Evolutionary conservation across 495 filamentous ascomycete genomes (phyloP), one percentile per base, ranked within the genome.

Genomic region (Annulohypoxylon nitens): DNA sequence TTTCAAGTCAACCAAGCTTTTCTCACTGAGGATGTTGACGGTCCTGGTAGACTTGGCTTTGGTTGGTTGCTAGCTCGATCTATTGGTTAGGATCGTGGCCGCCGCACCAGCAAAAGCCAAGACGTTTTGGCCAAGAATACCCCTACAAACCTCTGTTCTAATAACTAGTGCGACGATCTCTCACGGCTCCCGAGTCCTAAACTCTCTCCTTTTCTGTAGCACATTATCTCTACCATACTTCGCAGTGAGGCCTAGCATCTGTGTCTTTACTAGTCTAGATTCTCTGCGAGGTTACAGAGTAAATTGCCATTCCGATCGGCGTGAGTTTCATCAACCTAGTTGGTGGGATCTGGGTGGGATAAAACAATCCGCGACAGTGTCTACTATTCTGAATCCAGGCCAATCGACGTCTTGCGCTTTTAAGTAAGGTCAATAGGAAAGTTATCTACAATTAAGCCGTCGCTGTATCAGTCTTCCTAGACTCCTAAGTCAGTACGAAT

Each of bases 41-140:
- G 30, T 41, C 45, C 41, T 53, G 33, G 50, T 36, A 65, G 26
- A 43, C 71, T 70, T 74, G 67, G 71, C 71, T 65, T 47, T 43
- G 65, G 60, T 30, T 60, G 30, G 59, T 39, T n/a, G 18, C 26
- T 39, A 60, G 25, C 60, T 45, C 53, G 3, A 51, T 59, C 61
- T 23, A 69, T 73, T 69, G 70, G 66, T 37, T 39, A 57, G 47
- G 18, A 47, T 39, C 50, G 62, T 33, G 39, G 58, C 14, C 51
- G 72, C 71, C 67, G 68, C 72, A 75, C 68, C 33, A 74, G 54
- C 45, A 65, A 34, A 18, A 50, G 65, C 67, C 71, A 74, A 75
- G 72, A 75, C 25, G 72, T 75, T 75, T 75, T 67, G 68, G 72
- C 72, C 72, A 75, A 75, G 72, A 75, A 51, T 54, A n/a, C 59